phyloP scores from a whole-genome alignment of 176 grass and related monocot species.

The Canna indica region DNA sequence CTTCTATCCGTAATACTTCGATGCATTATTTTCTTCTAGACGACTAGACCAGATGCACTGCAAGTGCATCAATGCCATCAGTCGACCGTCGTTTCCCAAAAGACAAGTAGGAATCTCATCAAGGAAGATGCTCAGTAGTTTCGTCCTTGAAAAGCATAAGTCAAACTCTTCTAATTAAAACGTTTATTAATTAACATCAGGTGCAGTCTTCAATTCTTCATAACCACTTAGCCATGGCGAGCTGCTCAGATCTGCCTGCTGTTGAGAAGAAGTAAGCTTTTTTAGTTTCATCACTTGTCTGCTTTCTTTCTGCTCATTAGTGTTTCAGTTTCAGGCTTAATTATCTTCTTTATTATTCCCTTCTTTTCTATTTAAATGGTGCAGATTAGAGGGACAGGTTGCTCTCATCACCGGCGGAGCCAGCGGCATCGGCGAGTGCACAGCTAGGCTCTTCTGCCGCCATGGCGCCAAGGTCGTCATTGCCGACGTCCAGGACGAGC shows the following conservation, averaged over 20 bases:
- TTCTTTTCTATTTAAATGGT: neutral
- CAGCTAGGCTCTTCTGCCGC: constrained; percentile 19
- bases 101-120: too few species aligned
- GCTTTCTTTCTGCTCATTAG: too few species aligned
- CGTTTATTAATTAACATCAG: too few species aligned
- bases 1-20: too few species aligned
- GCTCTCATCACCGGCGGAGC: constrained; percentile 32
- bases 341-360: neutral
- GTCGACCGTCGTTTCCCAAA: too few species aligned
- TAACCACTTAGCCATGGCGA: constrained; percentile 13
- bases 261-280: constrained; percentile 9
- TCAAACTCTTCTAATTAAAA: too few species aligned
- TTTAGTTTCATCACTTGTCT: neutral
- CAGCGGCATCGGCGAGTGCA: constrained; percentile 29
- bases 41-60: too few species aligned
- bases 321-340: neutral
- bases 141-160: too few species aligned
- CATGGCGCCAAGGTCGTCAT: constrained; percentile 32
- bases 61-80: too few species aligned
- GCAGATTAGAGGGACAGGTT: constrained; percentile 22
- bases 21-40: too few species aligned
- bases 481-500: constrained; percentile 29
- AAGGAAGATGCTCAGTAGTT: too few species aligned
- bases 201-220: too few species aligned
- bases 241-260: constrained; percentile 4